Evolutionary conservation across 108 stramenopile species (phyloP).

Genomic region (Pseudonitzschia delicatissima): DNA sequence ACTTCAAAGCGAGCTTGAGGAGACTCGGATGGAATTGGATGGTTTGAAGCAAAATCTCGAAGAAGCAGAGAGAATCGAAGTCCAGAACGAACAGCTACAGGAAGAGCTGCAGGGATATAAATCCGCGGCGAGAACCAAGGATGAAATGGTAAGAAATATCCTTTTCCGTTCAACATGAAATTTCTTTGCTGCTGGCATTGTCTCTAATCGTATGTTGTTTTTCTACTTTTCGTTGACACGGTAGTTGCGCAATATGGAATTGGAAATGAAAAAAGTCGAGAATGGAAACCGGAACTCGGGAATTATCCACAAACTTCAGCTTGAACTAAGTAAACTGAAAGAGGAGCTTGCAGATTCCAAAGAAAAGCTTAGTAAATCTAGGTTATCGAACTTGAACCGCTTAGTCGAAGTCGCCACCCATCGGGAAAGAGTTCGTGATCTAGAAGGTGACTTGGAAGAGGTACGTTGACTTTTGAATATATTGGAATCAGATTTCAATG

Average conservation of each 20-base stretch:
- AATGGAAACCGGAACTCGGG: not conserved
- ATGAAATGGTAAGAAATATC: not conserved
- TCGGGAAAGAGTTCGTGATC: not conserved
- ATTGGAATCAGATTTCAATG: not conserved
- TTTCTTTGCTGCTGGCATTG: not conserved
- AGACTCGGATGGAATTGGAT: conserved; percentile 5
- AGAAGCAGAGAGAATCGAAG: conserved; percentile 8
- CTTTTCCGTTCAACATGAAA: not conserved
- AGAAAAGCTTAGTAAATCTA: not conserved
- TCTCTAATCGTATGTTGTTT: not conserved
- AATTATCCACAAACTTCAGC: not conserved
- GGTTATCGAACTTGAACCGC: not conserved
- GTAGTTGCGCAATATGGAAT: not conserved
- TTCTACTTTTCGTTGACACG: not conserved
- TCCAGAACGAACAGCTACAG: not conserved
- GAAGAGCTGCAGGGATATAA: not conserved
- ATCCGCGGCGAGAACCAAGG: not conserved
- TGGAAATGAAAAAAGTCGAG: not conserved
- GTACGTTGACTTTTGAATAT: not conserved
- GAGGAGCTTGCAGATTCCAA: not conserved
- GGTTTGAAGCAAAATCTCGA: conserved; percentile 4
- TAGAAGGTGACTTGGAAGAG: not conserved
- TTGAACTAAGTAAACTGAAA: not conserved
- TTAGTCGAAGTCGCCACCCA: conserved; percentile 4
- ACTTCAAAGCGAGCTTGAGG: not conserved